Base-by-base conservation (phyloP, 805 yeast genomes). In the Ogataea saltuana region DNA sequence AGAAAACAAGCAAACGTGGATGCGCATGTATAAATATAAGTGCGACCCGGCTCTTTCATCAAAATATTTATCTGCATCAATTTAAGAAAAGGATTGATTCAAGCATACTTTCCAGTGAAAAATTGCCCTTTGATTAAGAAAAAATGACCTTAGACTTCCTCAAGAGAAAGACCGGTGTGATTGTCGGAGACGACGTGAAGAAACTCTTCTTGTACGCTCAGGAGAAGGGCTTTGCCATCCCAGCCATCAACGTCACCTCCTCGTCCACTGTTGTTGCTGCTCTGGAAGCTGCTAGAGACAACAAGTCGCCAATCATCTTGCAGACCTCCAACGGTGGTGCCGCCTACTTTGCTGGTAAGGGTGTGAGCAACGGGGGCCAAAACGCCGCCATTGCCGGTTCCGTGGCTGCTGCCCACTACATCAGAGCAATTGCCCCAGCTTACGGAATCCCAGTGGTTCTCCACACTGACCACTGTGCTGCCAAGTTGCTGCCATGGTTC, bases 311-410 rank as follows among this genome's bases (percentile, higher is more conserved):
- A 75, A 89, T 93, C 74, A 88, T 93, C 69, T 75, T 93, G 67
- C 99, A 93, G 76, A 82, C 91, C 59, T 91, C 98, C 50, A 89
- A 93, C 72, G 99, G 99, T 77, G 99, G 99, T 79, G 96, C 99
- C 59, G 98, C 98, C 54, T 93, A 82, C 88, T 93, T 93, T 69
- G 99, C 99, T 55, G 99, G 99, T 76, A 93, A 93, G 83, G 99
- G 98, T 76, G 89, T 93, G 59, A 78, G 80, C 69, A 93, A 93
- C 86, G 78, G 77, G 63, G 84, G 88, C 78, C 98, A 93, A 77
- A 74, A 75, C 63, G 99, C 98, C 49, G 85, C 98, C 51, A 87
- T 93, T 72, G 83, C 82, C 48, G 99, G 99, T 72, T 73, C 96
- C 65, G 68, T 93, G 33, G 97, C 99, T 61, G 98, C 97, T 65